Conservation (phyloP, 805 yeast genomes). For the Yamadazyma ubonensis region DNA sequence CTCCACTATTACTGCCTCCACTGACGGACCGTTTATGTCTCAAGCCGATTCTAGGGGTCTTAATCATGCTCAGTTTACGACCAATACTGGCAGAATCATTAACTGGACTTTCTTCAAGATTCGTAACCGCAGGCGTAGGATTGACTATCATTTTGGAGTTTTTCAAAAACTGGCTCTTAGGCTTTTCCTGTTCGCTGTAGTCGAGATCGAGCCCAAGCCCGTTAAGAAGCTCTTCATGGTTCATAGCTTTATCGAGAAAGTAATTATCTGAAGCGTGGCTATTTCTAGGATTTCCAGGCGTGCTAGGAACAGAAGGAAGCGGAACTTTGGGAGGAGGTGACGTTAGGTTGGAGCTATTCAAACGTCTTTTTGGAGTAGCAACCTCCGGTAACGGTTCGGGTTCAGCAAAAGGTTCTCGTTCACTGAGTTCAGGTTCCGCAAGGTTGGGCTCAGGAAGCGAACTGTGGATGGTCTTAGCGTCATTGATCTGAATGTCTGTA, state of each 20-base stretch:
- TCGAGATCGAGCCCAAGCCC: conserved; percentile 42
- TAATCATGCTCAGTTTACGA: conserved; percentile 28
- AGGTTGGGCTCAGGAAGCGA: conserved; percentile 10
- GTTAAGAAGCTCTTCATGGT: conserved; percentile 23
- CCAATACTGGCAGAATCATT: conserved; percentile 10
- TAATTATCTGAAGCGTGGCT: conserved; percentile 10
- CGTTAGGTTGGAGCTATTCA: conserved; percentile 14
- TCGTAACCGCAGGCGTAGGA: conserved; percentile 35
- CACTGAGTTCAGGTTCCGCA: too few species aligned
- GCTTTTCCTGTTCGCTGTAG: conserved; percentile 17
- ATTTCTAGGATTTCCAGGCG: conserved; percentile 10
- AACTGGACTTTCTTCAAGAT: conserved; percentile 26
- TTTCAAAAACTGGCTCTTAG: conserved; percentile 9
- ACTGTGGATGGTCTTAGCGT: conserved; percentile 1
- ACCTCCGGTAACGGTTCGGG: conserved; percentile 7
- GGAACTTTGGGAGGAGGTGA: conserved; percentile 43
- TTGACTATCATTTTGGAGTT: conserved; percentile 13
- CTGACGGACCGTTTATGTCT: conserved; percentile 42
- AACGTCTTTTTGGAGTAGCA: conserved; percentile 19
- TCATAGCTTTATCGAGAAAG: conserved; percentile 14
- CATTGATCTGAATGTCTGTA: not conserved
- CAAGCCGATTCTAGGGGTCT: conserved; percentile 33
- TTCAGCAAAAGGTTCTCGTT: conserved; percentile 7
- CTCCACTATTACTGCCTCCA: conserved; percentile 28
- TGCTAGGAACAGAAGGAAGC: conserved; percentile 17